Conservation (phyloP, 495 filamentous ascomycete species). For the Hypoxylon fragiforme region DNA sequence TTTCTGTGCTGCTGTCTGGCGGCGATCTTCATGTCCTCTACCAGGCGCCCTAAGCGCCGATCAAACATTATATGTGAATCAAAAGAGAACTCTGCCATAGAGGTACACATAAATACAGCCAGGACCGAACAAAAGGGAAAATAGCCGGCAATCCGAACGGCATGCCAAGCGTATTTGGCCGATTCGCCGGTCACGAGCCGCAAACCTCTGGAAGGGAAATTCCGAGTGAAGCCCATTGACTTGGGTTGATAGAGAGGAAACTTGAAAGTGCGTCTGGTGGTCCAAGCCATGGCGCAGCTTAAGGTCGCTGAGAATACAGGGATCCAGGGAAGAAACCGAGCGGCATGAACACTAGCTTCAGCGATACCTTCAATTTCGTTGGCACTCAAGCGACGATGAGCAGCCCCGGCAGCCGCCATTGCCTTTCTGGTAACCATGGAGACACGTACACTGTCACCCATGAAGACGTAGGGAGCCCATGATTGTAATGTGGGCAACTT, state of each 20-base stretch:
- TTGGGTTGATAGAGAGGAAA: slow-evolving; percentile 34
- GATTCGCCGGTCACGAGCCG: background rate
- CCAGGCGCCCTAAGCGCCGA: slow-evolving; percentile 7
- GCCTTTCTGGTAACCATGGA: slow-evolving; percentile 1
- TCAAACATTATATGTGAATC: slow-evolving; percentile 2
- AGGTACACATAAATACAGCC: background rate
- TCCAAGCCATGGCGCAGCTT: background rate
- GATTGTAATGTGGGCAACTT: slow-evolving; percentile 10
- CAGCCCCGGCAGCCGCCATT: background rate
- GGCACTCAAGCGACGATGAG: slow-evolving; percentile 22
- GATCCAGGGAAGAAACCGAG: background rate
- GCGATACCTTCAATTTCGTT: slow-evolving; percentile 19
- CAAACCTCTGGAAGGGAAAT: slow-evolving; percentile 19
- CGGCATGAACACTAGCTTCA: slow-evolving; percentile 6
- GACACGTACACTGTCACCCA: background rate
- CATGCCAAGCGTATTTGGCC: slow-evolving; percentile 20
- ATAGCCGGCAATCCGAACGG: slow-evolving; percentile 1
- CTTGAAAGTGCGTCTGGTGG: slow-evolving; percentile 2
- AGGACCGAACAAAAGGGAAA: background rate
- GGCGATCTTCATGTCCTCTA: slow-evolving; percentile 11
- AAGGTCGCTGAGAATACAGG: background rate
- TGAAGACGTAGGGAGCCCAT: slow-evolving; percentile 5
- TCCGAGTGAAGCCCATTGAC: slow-evolving; percentile 7
- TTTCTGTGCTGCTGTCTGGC: background rate
- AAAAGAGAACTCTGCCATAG: slow-evolving; percentile 7